These are phyloP conservation scores for Kitagawia praeruptora DNA, from an alignment of 129 eudicot genomes.

Conservation along the genomic window DNA sequence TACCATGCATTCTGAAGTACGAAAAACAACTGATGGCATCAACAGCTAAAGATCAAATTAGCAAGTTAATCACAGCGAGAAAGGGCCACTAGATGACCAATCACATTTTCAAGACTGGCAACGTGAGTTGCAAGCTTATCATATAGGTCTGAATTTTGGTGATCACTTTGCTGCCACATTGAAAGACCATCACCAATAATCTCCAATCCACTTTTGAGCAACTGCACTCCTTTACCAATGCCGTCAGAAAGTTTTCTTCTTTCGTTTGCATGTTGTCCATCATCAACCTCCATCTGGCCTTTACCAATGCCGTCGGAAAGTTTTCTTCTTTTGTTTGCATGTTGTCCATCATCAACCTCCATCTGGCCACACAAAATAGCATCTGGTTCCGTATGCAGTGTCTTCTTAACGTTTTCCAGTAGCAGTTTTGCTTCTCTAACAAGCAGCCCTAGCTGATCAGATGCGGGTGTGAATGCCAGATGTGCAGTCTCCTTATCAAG, in stretches of 20 bases:
- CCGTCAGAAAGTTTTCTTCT: constrained; percentile 67
- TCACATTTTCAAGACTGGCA: constrained; percentile 52
- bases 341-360: constrained; percentile 42
- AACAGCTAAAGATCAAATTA: not conserved
- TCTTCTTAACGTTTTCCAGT: constrained; percentile 35
- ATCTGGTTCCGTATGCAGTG: constrained; percentile 3
- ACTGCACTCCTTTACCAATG: constrained; percentile 55
- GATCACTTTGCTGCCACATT: constrained; percentile 44
- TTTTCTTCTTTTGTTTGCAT: constrained; percentile 51
- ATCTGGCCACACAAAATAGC: constrained; percentile 6
- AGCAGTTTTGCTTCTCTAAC: constrained; percentile 46
- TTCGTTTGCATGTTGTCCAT: constrained; percentile 31
- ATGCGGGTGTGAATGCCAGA: constrained; percentile 25
- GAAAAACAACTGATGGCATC: not conserved
- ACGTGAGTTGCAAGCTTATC: constrained; percentile 48
- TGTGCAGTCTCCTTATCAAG: constrained; percentile 71
- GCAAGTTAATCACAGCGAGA: constrained; percentile 29
- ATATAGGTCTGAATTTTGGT: constrained; percentile 33
- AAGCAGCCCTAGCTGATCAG: constrained; percentile 33
- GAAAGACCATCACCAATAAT: constrained; percentile 53
- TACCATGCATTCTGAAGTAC: not conserved
- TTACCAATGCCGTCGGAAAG: constrained; percentile 52
- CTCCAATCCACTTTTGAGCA: constrained; percentile 70
- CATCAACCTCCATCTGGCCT: constrained; percentile 55
- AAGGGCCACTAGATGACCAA: constrained; percentile 53